These are phyloP conservation scores for Microdochium trichocladiopsis DNA, from an alignment of 2,329 filamentous ascomycete species.

Conservation along the genomic window DNA sequence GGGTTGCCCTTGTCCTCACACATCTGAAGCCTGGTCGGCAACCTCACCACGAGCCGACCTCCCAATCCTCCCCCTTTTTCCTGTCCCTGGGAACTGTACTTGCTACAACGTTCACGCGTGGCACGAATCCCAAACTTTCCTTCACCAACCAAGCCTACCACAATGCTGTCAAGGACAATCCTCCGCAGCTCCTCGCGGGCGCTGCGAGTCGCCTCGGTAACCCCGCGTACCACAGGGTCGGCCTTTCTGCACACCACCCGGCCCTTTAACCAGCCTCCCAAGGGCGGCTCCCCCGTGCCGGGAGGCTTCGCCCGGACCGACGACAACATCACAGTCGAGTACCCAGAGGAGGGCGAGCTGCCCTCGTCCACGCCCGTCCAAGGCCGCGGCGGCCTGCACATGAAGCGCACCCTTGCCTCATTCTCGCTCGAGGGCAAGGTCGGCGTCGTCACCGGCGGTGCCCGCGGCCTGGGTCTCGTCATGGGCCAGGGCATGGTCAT, in stretches of 20 bases:
- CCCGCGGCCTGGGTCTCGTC: conserved; percentile 79
- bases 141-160: background rate
- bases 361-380: conserved; percentile 64
- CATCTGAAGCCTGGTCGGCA: no score
- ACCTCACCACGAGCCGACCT: no score
- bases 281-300: conserved; percentile 23
- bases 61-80: no score
- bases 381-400: conserved; percentile 72
- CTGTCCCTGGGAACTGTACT: no score
- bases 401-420: conserved; percentile 75
- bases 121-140: background rate
- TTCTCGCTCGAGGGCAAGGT: conserved; percentile 85
- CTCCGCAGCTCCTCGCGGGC: conserved; percentile 8
- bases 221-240: conserved; percentile 10
- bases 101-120: no score
- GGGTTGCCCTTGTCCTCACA: no score
- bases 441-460: conserved; percentile 83
- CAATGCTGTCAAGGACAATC: conserved; percentile 11
- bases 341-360: conserved; percentile 67
- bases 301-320: conserved; percentile 76
- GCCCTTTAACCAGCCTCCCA: conserved; percentile 12
- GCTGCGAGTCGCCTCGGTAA: conserved; percentile 9
- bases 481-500: conserved; percentile 90
- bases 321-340: conserved; percentile 68
- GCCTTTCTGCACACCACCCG: conserved; percentile 18